A percentile compares a stretch with the other conserved stretches of the same genome.
These are phyloP conservation scores for Collariella sp. DNA, from an alignment of 495 filamentous ascomycete species.

Conservation along the genomic window DNA sequence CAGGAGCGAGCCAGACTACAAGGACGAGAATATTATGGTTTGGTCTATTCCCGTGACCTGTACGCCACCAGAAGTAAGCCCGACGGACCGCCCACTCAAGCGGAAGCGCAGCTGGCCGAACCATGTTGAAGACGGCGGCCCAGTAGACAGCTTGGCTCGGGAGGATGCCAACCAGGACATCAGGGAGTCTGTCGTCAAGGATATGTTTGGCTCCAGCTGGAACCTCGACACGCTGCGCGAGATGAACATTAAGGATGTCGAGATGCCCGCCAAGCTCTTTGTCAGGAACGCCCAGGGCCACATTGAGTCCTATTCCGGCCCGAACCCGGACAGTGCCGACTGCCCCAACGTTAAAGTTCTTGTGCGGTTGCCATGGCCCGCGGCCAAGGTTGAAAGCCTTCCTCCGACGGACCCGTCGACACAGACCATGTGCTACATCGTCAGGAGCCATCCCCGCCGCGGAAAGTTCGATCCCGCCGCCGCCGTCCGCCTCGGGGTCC, in stretches of 20 bases:
- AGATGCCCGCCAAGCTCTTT: conserved; percentile 61
- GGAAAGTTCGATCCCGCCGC: conserved; percentile 67
- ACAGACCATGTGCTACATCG: conserved; percentile 75
- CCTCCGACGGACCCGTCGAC: conserved; percentile 55
- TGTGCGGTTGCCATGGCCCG: conserved; percentile 77
- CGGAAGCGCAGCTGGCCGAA: conserved; percentile 11
- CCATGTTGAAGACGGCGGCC: conserved; percentile 9
- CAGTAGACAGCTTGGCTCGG: neutral
- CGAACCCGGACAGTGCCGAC: conserved; percentile 44
- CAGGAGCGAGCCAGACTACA: conserved; percentile 50
- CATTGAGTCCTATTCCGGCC: conserved; percentile 58
- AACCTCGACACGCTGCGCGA: conserved; percentile 58
- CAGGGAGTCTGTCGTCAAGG: conserved; percentile 51
- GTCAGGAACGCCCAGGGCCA: conserved; percentile 56
- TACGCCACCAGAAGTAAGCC: neutral
- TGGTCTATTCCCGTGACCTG: conserved; percentile 60
- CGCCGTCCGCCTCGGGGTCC: conserved; percentile 54
- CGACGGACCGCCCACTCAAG: conserved; percentile 2
- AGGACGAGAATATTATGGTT: conserved; percentile 65
- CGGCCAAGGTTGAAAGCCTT: conserved; percentile 50
- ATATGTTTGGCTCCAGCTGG: conserved; percentile 82
- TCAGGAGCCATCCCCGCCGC: conserved; percentile 61
- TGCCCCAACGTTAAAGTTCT: conserved; percentile 63
- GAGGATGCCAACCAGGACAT: conserved; percentile 34
- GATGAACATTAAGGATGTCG: conserved; percentile 54